A percentile compares a stretch with the other conserved stretches of the same genome.
These are phyloP conservation scores for Juglanconis oblonga DNA, from an alignment of 2,329 filamentous ascomycete genomes.

Conservation along the genomic window DNA sequence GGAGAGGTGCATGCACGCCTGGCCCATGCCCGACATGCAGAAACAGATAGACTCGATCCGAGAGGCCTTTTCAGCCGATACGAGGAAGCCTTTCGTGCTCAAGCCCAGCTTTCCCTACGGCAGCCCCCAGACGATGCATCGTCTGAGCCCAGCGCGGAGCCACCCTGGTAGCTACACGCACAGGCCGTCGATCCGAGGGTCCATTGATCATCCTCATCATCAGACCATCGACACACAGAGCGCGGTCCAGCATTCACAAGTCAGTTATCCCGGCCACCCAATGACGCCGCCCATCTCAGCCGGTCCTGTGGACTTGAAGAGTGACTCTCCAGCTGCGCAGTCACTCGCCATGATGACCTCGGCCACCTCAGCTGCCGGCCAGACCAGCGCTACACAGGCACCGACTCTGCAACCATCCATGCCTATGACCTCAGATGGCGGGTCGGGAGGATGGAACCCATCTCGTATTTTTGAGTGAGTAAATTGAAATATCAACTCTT, in stretches of 20 bases:
- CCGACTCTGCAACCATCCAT: constrained; percentile 53
- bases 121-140: constrained; percentile 65
- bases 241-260: constrained; percentile 52
- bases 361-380: constrained; percentile 29
- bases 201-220: constrained; percentile 52
- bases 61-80: constrained; percentile 86
- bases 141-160: constrained; percentile 61
- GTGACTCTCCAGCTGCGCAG: constrained; percentile 67
- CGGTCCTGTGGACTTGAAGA: constrained; percentile 69
- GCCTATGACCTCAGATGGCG: constrained; percentile 53
- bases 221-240: constrained; percentile 51
- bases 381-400: constrained; percentile 47
- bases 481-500: constrained; percentile 5
- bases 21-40: constrained; percentile 88
- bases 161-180: constrained; percentile 39
- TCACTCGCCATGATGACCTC: constrained; percentile 68
- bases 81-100: constrained; percentile 79
- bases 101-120: constrained; percentile 86
- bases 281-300: constrained; percentile 79
- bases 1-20: constrained; percentile 77
- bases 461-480: constrained; percentile 86
- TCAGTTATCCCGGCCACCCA: constrained; percentile 66
- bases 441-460: constrained; percentile 74
- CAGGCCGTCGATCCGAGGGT: constrained; percentile 43
- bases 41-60: constrained; percentile 85